phyloP scores from a whole-genome alignment of 495 filamentous ascomycete species.

The Trichoderma asperelloides region DNA sequence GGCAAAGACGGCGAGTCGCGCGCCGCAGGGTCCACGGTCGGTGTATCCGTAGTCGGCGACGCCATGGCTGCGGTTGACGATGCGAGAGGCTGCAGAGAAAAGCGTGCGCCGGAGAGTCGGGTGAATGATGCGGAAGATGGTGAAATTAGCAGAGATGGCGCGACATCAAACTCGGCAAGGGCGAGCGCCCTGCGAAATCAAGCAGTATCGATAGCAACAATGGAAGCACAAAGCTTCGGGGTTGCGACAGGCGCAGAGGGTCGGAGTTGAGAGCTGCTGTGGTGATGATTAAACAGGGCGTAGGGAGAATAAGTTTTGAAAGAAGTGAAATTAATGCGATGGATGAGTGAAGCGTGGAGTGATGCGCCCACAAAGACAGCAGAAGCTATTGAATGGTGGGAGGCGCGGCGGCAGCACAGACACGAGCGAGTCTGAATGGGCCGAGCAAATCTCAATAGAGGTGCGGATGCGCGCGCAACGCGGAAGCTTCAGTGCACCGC shows the following conservation, averaged over 20 bases:
- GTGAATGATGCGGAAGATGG: constrained; percentile 6
- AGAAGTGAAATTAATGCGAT: not conserved
- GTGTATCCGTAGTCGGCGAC: constrained; percentile 37
- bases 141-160: constrained; percentile 10
- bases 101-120: not conserved
- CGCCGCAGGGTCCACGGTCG: constrained; percentile 39
- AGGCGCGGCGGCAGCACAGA: not conserved
- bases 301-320: not conserved
- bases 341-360: not conserved
- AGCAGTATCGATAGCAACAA: not conserved
- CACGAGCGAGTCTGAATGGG: not conserved
- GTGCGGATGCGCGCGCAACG: not conserved
- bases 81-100: not conserved
- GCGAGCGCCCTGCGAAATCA: not conserved
- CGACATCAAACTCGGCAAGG: constrained; percentile 25
- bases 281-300: constrained; percentile 10
- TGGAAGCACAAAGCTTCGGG: constrained; percentile 7
- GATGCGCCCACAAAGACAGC: not conserved
- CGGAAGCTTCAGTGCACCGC: not conserved
- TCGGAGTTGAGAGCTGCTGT: not conserved
- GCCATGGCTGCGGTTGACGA: constrained; percentile 46
- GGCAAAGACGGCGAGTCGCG: constrained; percentile 30
- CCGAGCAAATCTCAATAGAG: too few relatives aligned
- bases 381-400: not conserved
- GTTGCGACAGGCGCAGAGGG: not conserved